These are phyloP conservation scores for Benincasa hispida DNA, from an alignment of 306 rosid genomes.

Conservation along the genomic window DNA sequence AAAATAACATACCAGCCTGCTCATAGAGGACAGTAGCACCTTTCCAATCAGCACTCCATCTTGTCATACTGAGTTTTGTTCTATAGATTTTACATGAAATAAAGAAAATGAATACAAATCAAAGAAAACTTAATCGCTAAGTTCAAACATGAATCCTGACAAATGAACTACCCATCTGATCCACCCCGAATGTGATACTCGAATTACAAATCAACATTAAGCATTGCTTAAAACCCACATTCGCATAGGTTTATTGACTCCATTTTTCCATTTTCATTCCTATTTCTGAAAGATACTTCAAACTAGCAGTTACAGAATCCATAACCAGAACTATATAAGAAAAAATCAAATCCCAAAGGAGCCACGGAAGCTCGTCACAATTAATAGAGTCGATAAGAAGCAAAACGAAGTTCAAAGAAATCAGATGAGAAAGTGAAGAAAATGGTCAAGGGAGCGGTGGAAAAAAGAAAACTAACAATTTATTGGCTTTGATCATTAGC, in stretches of 20 bases:
- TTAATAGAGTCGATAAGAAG: neutral
- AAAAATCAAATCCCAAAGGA: neutral
- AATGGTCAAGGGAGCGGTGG: too few species aligned
- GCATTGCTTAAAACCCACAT: neutral
- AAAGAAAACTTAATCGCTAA: neutral
- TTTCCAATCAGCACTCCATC: conserved; percentile 95
- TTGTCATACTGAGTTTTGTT: conserved; percentile 73
- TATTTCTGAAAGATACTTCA: neutral
- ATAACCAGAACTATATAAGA: neutral
- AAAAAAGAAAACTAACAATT: conserved; percentile 42
- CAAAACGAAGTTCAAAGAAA: neutral
- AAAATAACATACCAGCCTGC: conserved; percentile 59
- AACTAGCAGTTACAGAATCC: neutral
- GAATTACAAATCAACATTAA: neutral
- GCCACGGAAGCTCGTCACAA: neutral
- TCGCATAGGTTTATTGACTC: neutral
- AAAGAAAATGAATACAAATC: conserved; percentile 1
- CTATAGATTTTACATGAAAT: conserved; percentile 15
- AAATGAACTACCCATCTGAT: neutral
- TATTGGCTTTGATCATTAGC: conserved; percentile 61
- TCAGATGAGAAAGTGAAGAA: neutral
- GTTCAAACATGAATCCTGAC: neutral
- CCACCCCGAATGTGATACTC: neutral
- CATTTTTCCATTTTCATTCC: neutral
- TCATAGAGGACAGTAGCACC: conserved; percentile 73